phyloP scores from a whole-genome alignment of 352 stramenopile genomes.

The Phytopythium chamaehyphon region DNA sequence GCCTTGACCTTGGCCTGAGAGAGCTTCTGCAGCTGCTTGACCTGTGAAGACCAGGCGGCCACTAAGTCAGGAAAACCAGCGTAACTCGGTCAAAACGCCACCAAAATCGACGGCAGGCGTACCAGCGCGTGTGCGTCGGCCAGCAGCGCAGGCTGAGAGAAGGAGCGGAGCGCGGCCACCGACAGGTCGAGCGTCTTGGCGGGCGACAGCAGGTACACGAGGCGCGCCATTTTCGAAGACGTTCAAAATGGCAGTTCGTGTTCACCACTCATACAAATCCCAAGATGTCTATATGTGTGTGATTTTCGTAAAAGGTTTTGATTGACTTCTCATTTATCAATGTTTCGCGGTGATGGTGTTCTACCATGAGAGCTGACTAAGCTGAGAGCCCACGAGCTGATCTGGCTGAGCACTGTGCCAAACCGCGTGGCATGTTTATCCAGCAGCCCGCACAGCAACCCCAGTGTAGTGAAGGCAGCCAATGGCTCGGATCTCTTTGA shows the following conservation, averaged over 20 bases:
- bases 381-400: too few species aligned
- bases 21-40: slow-evolving; percentile 55
- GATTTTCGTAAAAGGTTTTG: too few species aligned
- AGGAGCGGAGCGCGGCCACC: slow-evolving; percentile 15
- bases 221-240: slow-evolving; percentile 11
- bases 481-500: too few species aligned
- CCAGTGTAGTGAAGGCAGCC: too few species aligned
- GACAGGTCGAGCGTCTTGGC: slow-evolving; percentile 88
- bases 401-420: too few species aligned
- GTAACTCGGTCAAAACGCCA: not conserved
- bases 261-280: not conserved
- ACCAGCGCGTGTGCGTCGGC: slow-evolving; percentile 50
- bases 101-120: not conserved
- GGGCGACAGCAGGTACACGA: slow-evolving; percentile 85
- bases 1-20: slow-evolving; percentile 71
- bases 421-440: too few species aligned
- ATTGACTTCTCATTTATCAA: too few species aligned
- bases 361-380: too few species aligned
- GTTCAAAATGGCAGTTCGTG: not conserved
- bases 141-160: slow-evolving; percentile 54
- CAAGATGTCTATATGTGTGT: too few species aligned
- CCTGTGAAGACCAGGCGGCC: slow-evolving; percentile 6
- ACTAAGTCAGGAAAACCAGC: not conserved
- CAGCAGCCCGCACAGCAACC: too few species aligned
- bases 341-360: too few species aligned